Evolutionary conservation across 2,329 filamentous ascomycete genomes (phyloP).

Genomic region (Calonectria naviculata): DNA sequence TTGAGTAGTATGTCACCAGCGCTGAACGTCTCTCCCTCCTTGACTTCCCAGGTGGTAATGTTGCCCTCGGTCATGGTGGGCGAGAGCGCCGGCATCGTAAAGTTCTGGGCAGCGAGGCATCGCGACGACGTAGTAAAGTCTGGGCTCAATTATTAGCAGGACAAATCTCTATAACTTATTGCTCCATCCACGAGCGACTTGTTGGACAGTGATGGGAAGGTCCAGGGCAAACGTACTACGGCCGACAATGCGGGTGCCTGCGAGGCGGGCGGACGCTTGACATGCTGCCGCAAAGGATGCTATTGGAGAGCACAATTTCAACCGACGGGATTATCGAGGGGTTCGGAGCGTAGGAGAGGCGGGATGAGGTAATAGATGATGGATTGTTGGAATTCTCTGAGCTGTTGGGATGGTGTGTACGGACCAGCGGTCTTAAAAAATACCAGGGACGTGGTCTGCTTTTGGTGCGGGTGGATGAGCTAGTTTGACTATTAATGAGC

Average conservation of each 20-base stretch:
- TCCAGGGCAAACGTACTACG: conserved; percentile 62
- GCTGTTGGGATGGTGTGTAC: conserved; percentile 47
- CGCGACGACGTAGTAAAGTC: conserved; percentile 73
- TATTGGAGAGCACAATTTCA: conserved; percentile 59
- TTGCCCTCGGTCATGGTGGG: conserved; percentile 96
- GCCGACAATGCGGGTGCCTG: conserved; percentile 57
- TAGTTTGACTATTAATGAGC: too few species aligned
- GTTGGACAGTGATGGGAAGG: conserved; percentile 29
- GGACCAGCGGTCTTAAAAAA: conserved; percentile 24
- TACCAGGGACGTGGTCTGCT: not conserved
- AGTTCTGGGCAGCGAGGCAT: conserved; percentile 81
- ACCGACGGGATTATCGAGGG: conserved; percentile 29
- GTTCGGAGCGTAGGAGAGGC: conserved; percentile 24
- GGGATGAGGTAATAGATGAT: conserved; percentile 30
- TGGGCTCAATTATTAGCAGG: conserved; percentile 46
- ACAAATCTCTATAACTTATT: conserved; percentile 17
- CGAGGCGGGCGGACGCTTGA: conserved; percentile 71
- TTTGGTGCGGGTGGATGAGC: not conserved
- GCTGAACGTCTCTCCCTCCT: conserved; percentile 85
- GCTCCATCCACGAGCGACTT: conserved; percentile 31
- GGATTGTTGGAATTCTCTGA: conserved; percentile 40
- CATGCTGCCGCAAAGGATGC: conserved; percentile 74
- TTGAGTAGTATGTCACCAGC: conserved; percentile 90
- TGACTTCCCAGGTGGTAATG: conserved; percentile 86
- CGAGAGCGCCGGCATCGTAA: conserved; percentile 91